Evolutionary conservation across 2,329 filamentous ascomycete genomes (phyloP), one percentile per base, ranked within the genome.

Genomic region (Neopestalotiopsis clavispora): DNA sequence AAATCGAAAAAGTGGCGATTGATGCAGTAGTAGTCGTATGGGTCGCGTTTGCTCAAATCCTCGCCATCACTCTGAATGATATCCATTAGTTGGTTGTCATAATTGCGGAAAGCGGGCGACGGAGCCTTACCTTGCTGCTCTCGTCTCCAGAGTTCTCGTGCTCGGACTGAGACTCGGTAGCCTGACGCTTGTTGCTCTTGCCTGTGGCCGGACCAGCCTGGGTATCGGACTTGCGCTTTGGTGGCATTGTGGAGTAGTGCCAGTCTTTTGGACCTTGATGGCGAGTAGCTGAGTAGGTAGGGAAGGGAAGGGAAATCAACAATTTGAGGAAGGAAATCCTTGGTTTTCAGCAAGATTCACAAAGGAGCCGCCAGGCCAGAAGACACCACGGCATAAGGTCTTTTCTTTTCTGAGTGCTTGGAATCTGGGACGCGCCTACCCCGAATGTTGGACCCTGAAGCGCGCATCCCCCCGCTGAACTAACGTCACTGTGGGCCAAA

Each of bases 1-100:
- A 74, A 64, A 49, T 74, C 73, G 69, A 72, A 74, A 67, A 74
- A 72, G 3, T 71, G 72, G n/a, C 71, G 72, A 23, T 66, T 66
- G 58, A 71, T 69, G 68, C 71, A 72, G 40, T 69, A 71, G 45
- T 74, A 74, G 5, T 73, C 70, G 70, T 69, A 71, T 10, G 69
- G 71, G 45, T 68, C 66, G 20, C 68, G 70, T 6, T 69, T 60
- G 40, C 68, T 69, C 32, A 67, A 4, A 30, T 61, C 49, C 17
- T 67, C 67, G 10, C 65, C 67, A 12, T 72, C 68, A 13, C 4
- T 20, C 12, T 10, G 30, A 52, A 6, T 62, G 17, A 14, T 32
- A 34, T 42, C 12, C 23, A 34, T 62, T n/a, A 13, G 34, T 14
- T n/a, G n/a, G 10, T 5, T 23, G 32, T 23, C 30, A 40, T 2